Conservation (phyloP, 108 stramenopile species). For the Seminavis robusta region DNA sequence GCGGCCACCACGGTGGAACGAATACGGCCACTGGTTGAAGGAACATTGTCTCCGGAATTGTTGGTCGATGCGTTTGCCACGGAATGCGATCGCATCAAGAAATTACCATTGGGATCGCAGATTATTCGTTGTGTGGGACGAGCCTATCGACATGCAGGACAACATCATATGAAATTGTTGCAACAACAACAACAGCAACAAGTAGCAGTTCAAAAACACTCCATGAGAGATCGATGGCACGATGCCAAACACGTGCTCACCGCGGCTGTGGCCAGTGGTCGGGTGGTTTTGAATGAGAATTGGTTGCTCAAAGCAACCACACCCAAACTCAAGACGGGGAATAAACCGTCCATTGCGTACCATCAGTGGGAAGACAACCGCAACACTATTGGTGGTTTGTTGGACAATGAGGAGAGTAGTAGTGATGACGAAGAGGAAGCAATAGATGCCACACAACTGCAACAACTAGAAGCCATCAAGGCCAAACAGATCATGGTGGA, state of each 20-base stretch:
- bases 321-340: too few species aligned
- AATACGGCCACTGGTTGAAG: constrained; percentile 76
- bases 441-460: constrained; percentile 4
- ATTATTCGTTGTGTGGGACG: constrained; percentile 79
- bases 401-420: constrained; percentile 1
- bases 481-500: constrained; percentile 53
- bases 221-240: constrained; percentile 41
- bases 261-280: constrained; percentile 52
- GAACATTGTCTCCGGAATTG: constrained; percentile 27
- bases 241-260: constrained; percentile 36
- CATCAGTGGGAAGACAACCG: not conserved
- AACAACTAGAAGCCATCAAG: constrained; percentile 35
- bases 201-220: constrained; percentile 4
- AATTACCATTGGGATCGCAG: constrained; percentile 65
- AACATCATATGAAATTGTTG: constrained; percentile 4
- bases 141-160: constrained; percentile 65
- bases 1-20: constrained; percentile 54
- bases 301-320: too few species aligned
- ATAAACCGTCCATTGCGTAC: too few species aligned
- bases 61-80: constrained; percentile 36
- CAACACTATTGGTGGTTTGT: too few species aligned
- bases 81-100: constrained; percentile 56
- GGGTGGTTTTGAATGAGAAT: constrained; percentile 36
- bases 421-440: constrained; percentile 18
- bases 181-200: constrained; percentile 4